Evolutionary conservation across 129 eudicot species (phyloP), one percentile per base, ranked within the genome.

Genomic region (Lactuca saligna): DNA sequence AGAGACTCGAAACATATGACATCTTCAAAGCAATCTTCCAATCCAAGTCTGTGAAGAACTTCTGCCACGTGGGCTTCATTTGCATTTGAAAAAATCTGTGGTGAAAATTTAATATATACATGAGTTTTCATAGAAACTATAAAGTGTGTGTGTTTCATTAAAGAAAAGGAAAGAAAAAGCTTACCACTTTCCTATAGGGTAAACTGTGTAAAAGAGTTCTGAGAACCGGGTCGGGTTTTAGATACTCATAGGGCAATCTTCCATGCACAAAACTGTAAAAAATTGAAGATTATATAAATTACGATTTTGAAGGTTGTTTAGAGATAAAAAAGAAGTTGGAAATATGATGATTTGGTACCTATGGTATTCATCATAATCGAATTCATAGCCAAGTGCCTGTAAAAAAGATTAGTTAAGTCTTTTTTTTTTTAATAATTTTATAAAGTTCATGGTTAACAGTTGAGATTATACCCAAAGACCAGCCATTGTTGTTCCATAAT

Each of bases 401-500:
- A 32, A 7, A 60, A 3, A 33, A 63, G n/a, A 56, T 6, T 62
- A 39, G 54, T 68, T 17, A n/a, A 17, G 11, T 17, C 4, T 54
- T 67, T 67, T 61, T 11, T 2, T 2, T 34, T 7, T 5, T 38
- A 6, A 61, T 37, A 3, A 5, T 33, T 50, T 13, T 8, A 2
- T 42, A 15, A 57, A 6, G 2, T 11, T 57, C 3, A 20, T 11
- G 1, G 16, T 38, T 60, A 8, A 10, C 12, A 34, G n/a, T 17
- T 69, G 14, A 69, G 38, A 69, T 38, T 37, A 55, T 55, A 55
- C 73, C 73, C 54, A 54, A 38, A 69, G 61, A 67, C 72, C 72
- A 51, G 80, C 92, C 99, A 94, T 87, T 7, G 99, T 94, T 20
- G 99, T 94, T 3, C 99, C 99, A 33, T 90, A 90, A 48, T 90